phyloP scores from a whole-genome alignment of 768 basidiomycete genomes.

The Bullera alba region DNA sequence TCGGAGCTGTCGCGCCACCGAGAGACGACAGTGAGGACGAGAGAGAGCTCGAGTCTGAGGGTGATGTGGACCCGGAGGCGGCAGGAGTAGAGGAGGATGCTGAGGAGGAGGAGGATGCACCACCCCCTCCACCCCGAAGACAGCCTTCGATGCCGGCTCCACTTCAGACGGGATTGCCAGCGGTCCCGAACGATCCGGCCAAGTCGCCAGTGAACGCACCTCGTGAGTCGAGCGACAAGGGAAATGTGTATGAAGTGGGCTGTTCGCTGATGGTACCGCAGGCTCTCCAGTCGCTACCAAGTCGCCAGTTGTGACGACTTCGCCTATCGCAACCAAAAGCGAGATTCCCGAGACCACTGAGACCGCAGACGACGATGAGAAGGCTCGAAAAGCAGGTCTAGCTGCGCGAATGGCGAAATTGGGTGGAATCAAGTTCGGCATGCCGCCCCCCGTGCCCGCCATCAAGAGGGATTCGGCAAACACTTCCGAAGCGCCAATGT shows the following conservation, averaged over 20 bases:
- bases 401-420: slow-evolving; percentile 93
- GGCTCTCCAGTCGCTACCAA: too few relatives aligned
- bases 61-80: slow-evolving; percentile 7
- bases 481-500: slow-evolving; percentile 21
- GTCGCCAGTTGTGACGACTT: too few relatives aligned
- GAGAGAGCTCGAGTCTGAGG: slow-evolving; percentile 16
- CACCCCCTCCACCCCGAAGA: slow-evolving; percentile 1
- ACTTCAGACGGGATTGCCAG: slow-evolving; percentile 4
- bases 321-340: too few relatives aligned
- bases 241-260: too few relatives aligned
- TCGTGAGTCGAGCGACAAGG: too few relatives aligned
- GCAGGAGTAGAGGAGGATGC: slow-evolving; percentile 10
- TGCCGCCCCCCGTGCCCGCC: slow-evolving; percentile 50
- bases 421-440: slow-evolving; percentile 76
- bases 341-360: slow-evolving; percentile 1
- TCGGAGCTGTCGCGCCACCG: neutral
- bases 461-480: slow-evolving; percentile 36
- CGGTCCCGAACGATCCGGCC: too few relatives aligned
- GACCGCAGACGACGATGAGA: slow-evolving; percentile 48
- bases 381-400: slow-evolving; percentile 59
- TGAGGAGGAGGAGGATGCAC: slow-evolving; percentile 10
- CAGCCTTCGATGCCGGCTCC: slow-evolving; percentile 14
- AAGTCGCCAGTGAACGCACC: too few relatives aligned
- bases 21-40: slow-evolving; percentile 21
- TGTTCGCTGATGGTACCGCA: too few relatives aligned